Percentiles rank a stretch among this genome's conserved stretches.
Conservation (phyloP, 306 rosid genomes). For the cucumber (Cucumis sativus) region DNA sequence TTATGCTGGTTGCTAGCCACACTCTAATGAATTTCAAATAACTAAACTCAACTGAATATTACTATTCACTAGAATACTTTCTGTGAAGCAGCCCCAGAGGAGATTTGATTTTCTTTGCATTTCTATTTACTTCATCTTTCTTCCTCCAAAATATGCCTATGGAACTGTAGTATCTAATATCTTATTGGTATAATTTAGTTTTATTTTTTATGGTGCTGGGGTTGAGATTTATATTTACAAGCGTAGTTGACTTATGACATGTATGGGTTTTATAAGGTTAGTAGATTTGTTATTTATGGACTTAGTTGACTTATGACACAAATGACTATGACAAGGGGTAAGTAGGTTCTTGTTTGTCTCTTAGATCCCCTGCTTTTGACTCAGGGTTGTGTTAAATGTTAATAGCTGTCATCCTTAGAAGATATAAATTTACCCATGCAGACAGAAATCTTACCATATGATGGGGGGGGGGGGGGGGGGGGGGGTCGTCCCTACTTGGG, state of each 20-base stretch:
- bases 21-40: not conserved
- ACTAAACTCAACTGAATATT: not conserved
- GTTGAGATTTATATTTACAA: not conserved
- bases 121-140: not conserved
- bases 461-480: too few relatives aligned
- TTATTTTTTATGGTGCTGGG: not conserved
- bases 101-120: not conserved
- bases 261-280: not conserved
- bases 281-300: not conserved
- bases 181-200: not conserved
- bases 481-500: not conserved
- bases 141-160: not conserved
- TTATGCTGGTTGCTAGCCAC: not conserved
- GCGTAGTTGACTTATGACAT: not conserved
- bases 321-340: not conserved
- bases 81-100: not conserved
- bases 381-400: not conserved
- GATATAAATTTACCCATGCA: not conserved
- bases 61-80: not conserved
- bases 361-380: not conserved
- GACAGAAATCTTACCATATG: too few relatives aligned
- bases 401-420: not conserved
- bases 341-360: not conserved
- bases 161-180: not conserved
- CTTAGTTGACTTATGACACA: not conserved